Evolutionary conservation across 1,139 yeast genomes (phyloP).

Genomic region (Geotrichum europaeum): DNA sequence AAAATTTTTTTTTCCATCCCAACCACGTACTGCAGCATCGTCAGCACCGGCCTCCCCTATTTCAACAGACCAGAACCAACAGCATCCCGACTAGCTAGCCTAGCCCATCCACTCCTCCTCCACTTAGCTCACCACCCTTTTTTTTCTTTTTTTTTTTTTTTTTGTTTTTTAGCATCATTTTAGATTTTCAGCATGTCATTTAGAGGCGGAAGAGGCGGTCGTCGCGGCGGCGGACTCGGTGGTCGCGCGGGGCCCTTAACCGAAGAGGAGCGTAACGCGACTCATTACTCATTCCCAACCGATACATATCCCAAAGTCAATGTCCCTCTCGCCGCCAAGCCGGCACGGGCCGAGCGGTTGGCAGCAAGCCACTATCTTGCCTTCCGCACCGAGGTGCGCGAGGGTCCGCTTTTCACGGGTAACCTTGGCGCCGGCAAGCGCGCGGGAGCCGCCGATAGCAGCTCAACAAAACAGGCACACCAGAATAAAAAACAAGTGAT

Average conservation of each 20-base stretch:
- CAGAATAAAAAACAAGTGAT: conserved; percentile 20
- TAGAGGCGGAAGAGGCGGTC: conserved; percentile 16
- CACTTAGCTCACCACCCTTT: background rate
- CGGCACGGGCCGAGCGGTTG: conserved; percentile 50
- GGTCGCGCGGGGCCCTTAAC: conserved; percentile 16
- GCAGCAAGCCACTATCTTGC: conserved; percentile 60
- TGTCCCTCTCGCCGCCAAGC: conserved; percentile 63
- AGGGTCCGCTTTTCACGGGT: conserved; percentile 78
- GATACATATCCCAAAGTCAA: conserved; percentile 15
- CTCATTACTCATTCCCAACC: conserved; percentile 16
- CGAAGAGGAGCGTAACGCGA: conserved; percentile 18
- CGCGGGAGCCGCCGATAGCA: conserved; percentile 1
- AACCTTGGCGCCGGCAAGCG: conserved; percentile 32
- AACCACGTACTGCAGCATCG: background rate
- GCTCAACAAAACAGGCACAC: conserved; percentile 22
- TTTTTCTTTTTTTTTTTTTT: background rate
- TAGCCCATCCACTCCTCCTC: background rate
- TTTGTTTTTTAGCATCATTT: background rate
- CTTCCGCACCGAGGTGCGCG: conserved; percentile 51
- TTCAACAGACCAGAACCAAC: background rate
- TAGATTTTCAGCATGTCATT: conserved; percentile 15
- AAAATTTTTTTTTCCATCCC: background rate
- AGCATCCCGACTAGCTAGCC: background rate
- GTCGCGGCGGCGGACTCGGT: conserved; percentile 17
- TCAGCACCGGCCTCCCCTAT: background rate